Evolutionary conservation across 768 basidiomycete genomes (phyloP), one percentile per base, ranked within the genome.

Genomic region (Tremella yokohamensis): DNA sequence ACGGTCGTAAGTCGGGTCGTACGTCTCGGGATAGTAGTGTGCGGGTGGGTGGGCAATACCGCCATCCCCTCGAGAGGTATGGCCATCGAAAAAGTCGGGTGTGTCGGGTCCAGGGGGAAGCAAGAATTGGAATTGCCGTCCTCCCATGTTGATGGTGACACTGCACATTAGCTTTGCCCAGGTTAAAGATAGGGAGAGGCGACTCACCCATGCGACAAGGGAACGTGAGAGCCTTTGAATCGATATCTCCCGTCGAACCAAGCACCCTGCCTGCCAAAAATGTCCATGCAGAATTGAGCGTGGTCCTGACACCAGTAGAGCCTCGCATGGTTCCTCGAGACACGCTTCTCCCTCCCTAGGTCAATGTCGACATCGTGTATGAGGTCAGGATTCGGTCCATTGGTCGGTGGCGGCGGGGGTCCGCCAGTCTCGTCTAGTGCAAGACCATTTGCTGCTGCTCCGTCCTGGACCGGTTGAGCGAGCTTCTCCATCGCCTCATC

Each of bases 171-270:
- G 52, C 8, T 25, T 42, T 13, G 18, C 15, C 47, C 15, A 51
- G 34, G 47, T 8, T 40, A 9, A 16, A 34, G 18, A 15, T 15
- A 15, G n/a, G 7, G 22, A 19, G 18, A 40, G 13, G n/a, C 8
- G 18, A 76, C 81, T 50, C 58, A 91, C 94, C 89, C 83, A 75
- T 91, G 89, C 38, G 86, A 81, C 19, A 99, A 79, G 26, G 88
- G 83, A n/a, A 91, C 87, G 60, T 85, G 84, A 60, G 87, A 87
- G 15, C 93, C 90, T 63, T 88, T 86, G 11, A 87, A 88, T 49
- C 85, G 86, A 89, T 93, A 99, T n/a, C 89, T 85, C 26, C 92
- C 93, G 64, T 98, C 92, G 3, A 99, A 91, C 88, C 93, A 97
- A 16, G 92, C 92, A 12, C 96, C 96, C 69, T 99, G 98, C 58